Conservation (phyloP, 2,329 filamentous ascomycete genomes). For the Fusarium continuum region DNA sequence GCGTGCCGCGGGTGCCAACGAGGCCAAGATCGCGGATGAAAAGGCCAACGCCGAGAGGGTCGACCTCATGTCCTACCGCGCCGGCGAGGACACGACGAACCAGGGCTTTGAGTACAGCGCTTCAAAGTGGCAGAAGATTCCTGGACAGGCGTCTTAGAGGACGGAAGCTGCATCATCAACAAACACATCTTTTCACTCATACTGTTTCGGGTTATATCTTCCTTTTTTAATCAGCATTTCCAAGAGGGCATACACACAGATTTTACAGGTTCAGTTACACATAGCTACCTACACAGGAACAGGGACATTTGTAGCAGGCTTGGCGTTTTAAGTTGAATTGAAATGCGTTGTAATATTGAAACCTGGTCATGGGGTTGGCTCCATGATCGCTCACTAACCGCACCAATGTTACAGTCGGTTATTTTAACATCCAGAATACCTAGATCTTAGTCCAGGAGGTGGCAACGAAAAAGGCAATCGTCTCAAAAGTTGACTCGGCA, state of each 20-base stretch:
- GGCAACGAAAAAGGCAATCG: no score
- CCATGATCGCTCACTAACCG: not conserved
- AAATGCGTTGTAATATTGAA: conserved; percentile 5
- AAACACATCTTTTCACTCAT: not conserved
- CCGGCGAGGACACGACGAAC: conserved; percentile 37
- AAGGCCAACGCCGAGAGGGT: conserved; percentile 58
- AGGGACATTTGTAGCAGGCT: conserved; percentile 24
- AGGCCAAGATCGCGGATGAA: conserved; percentile 59
- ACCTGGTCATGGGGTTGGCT: no score
- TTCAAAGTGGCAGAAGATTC: conserved; percentile 24
- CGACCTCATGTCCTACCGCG: conserved; percentile 61
- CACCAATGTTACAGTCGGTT: no score
- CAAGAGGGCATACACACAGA: conserved; percentile 14
- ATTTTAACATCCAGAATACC: no score
- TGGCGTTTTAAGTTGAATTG: conserved; percentile 27
- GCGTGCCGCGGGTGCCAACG: conserved; percentile 60
- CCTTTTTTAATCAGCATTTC: conserved; percentile 27
- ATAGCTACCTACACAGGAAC: conserved; percentile 16
- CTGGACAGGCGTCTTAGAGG: conserved; percentile 17
- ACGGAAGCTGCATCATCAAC: no score
- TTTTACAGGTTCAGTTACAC: conserved; percentile 3
- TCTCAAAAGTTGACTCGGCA: no score
- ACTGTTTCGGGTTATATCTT: not conserved
- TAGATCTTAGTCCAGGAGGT: no score
- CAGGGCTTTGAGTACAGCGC: conserved; percentile 43